Percentiles rank a stretch among this genome's conserved stretches.
Conservation (phyloP, 257 asterid genomes). For the Primulina tabacum region DNA sequence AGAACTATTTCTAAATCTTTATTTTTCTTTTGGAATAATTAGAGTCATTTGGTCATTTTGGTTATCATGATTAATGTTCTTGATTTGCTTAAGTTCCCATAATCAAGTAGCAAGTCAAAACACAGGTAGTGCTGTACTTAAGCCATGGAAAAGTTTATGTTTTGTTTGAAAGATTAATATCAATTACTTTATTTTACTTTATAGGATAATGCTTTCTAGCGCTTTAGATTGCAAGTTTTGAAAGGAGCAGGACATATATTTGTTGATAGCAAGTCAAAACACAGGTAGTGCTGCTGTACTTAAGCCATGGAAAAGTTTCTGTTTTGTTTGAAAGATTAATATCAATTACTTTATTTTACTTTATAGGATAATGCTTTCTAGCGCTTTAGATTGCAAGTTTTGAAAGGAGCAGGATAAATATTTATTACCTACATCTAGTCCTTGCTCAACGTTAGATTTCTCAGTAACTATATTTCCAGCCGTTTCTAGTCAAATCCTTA, state of each 20-base stretch:
- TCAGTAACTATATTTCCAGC: not conserved
- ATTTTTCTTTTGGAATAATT: not conserved
- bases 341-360: no score
- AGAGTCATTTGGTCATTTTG: constrained; percentile 7
- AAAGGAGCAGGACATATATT: no score
- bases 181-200: no score
- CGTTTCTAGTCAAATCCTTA: not conserved
- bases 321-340: no score
- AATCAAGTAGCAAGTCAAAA: constrained; percentile 4
- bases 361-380: no score
- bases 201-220: no score
- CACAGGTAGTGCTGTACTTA: not conserved
- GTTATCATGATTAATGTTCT: constrained; percentile 10
- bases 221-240: no score
- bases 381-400: no score
- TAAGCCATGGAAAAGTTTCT: constrained; percentile 1
- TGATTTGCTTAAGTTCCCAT: constrained; percentile 19
- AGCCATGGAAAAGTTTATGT: not conserved
- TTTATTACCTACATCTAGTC: no score
- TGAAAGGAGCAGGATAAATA: no score
- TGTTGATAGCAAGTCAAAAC: not conserved
- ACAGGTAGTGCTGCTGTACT: constrained; percentile 4
- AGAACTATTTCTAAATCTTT: no score
- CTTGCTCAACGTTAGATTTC: not conserved
- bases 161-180: no score